Evolutionary conservation across 495 filamentous ascomycete genomes (phyloP).

Genomic region (Talaromyces borbonicus): DNA sequence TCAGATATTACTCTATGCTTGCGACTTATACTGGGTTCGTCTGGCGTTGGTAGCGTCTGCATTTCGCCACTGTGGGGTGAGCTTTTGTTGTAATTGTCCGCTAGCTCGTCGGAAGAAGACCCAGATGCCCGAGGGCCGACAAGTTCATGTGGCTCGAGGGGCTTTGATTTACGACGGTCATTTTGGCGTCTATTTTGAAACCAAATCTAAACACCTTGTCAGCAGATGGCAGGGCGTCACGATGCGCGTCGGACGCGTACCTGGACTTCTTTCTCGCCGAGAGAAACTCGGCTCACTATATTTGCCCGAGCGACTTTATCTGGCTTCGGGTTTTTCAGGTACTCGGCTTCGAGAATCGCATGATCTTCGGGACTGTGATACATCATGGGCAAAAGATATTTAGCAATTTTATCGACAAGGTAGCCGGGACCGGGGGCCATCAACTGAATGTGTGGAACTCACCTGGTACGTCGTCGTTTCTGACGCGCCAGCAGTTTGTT

Average conservation of each 20-base stretch:
- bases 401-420: not conserved
- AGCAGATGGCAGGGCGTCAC: not conserved
- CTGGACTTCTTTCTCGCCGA: constrained; percentile 97
- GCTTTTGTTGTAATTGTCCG: constrained; percentile 39
- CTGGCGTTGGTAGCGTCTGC: not conserved
- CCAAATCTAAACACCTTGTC: constrained; percentile 64
- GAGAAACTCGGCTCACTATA: constrained; percentile 73
- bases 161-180: constrained; percentile 81
- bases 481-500: constrained; percentile 59
- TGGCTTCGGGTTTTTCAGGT: constrained; percentile 76
- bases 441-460: constrained; percentile 8
- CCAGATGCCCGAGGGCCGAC: constrained; percentile 34
- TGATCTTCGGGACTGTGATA: constrained; percentile 75
- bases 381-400: not conserved
- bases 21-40: not conserved
- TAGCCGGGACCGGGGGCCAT: not conserved
- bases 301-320: constrained; percentile 80
- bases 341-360: constrained; percentile 80
- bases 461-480: constrained; percentile 61
- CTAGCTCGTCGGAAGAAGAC: constrained; percentile 26
- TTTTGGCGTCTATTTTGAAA: constrained; percentile 97
- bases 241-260: constrained; percentile 40
- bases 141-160: constrained; percentile 74
- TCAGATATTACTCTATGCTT: not conserved
- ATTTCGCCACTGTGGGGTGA: constrained; percentile 3